Base-by-base conservation (phyloP, 129 eudicot species). In the Deinandra increscens region DNA sequence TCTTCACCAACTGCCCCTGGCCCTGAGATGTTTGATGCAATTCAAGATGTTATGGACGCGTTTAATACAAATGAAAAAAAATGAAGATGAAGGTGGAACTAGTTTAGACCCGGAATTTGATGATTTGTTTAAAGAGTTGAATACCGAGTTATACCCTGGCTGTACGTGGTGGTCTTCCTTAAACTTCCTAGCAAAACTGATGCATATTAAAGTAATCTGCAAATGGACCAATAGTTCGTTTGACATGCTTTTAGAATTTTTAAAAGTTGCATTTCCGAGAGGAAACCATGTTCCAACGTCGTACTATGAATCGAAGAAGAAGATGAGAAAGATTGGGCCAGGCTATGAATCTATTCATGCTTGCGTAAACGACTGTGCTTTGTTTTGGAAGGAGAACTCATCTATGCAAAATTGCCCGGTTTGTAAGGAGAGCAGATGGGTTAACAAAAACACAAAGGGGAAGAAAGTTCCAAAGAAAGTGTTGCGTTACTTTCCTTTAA, bases 301-400 rank as follows among this genome's bases (percentile, higher is more conserved):
- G 20, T 17, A 42, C 69, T 64, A 20, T 42, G 53, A 64, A 20
- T 37, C 69, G 41, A 64, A 39, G 36, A 64, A 64, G 11, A 64
- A 11, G 4, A 4, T 64, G 9, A 11, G 12, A 41, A 64, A 64
- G 34, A 19, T 20, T 15, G 36, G 54, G 34, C 42, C 42, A 19
- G 10, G 37, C 10, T 64, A 64, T 41, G 5, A 64, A 64, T 17
- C 5, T 6, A 41, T 64, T 18, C 37, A 64, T 19, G 69, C 26
- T 64, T 64, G 51, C 22, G 12, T 10, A 6, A 64, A 64, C 12
- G 69, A 64, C 5, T 64, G 54, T 42, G 45, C 54, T 42, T 12
- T 64, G 7, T 11, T 19, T 17, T 64, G 14, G 18, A 42, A 42
- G 19, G 53, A 64, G 10, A 42, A 64, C 31, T 26, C 31, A 26